Evolutionary conservation across 257 asterid species (phyloP).

Genomic region (Solanum piurae): DNA sequence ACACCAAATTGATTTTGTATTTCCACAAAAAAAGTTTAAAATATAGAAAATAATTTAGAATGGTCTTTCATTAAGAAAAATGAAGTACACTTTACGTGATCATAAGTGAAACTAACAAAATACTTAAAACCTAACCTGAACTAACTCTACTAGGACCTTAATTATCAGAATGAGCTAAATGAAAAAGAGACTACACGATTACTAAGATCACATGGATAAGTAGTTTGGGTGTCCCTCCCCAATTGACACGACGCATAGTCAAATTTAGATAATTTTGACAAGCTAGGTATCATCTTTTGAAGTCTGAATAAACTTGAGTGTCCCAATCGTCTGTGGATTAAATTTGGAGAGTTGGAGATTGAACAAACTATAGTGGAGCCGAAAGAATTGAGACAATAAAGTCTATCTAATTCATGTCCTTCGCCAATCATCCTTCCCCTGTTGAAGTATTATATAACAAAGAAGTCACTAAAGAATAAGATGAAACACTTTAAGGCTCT

Average conservation of each 20-base stretch:
- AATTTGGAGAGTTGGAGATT: background rate
- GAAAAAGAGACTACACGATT: background rate
- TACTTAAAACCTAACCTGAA: background rate
- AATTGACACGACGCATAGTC: background rate
- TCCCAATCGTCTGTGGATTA: background rate
- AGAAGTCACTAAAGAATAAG: background rate
- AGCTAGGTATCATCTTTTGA: background rate
- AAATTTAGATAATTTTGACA: background rate
- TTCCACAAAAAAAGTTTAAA: too few relatives aligned
- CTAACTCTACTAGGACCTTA: background rate
- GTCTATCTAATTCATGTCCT: background rate
- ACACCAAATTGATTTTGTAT: too few relatives aligned
- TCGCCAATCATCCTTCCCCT: background rate
- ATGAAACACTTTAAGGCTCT: background rate
- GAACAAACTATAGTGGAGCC: background rate
- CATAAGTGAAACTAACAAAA: background rate
- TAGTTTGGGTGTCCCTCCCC: background rate
- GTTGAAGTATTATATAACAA: background rate
- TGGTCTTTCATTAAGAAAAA: background rate
- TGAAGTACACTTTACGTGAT: background rate
- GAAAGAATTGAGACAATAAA: background rate
- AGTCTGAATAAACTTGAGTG: background rate
- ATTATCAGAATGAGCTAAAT: background rate
- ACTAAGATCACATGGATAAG: background rate
- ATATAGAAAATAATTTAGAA: too few relatives aligned